A percentile compares a stretch with the other conserved stretches of the same genome.
phyloP scores from a whole-genome alignment of 1,284 basidiomycete genomes.

The Cutaneotrichosporon curvatum region DNA sequence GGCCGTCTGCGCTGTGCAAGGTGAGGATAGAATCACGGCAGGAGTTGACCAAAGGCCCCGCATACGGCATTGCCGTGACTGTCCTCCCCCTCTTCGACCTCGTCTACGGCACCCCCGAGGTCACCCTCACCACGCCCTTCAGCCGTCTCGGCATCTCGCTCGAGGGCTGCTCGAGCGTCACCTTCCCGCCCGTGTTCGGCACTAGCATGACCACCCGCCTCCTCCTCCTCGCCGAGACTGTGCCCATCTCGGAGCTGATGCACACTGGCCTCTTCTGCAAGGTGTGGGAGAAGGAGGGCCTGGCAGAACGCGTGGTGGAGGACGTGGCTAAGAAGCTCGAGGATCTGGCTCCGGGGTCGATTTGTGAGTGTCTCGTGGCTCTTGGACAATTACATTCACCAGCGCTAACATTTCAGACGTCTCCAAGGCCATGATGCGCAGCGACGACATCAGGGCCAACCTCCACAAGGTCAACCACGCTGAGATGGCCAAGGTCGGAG shows the following conservation, averaged over 20 bases:
- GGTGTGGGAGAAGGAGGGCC: slow-evolving; percentile 5
- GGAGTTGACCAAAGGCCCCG: slow-evolving; percentile 8
- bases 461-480: slow-evolving; percentile 9
- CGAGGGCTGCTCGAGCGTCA: slow-evolving; percentile 12
- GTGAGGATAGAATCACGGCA: not conserved
- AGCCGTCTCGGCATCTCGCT: slow-evolving; percentile 17
- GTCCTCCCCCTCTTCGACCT: slow-evolving; percentile 19
- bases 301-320: slow-evolving; percentile 5
- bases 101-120: slow-evolving; percentile 13
- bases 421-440: slow-evolving; percentile 11
- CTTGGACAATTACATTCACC: too few relatives aligned
- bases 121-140: slow-evolving; percentile 17
- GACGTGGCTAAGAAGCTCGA: slow-evolving; percentile 8
- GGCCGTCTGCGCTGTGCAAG: slow-evolving; percentile 10
- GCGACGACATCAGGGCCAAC: slow-evolving; percentile 1
- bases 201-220: slow-evolving; percentile 10
- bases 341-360: slow-evolving; percentile 10
- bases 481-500: slow-evolving; percentile 11
- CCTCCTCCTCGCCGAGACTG: slow-evolving; percentile 16
- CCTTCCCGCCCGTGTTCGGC: slow-evolving; percentile 16
- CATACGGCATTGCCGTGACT: slow-evolving; percentile 17
- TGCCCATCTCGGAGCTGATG: slow-evolving; percentile 8
- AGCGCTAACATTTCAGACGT: slow-evolving; percentile 4
- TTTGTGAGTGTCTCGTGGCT: slow-evolving; percentile 2
- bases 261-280: slow-evolving; percentile 11